A percentile compares a stretch with the other conserved stretches of the same genome.
phyloP scores from a whole-genome alignment of 163 green algal species.

The Chloroidium sp. region DNA sequence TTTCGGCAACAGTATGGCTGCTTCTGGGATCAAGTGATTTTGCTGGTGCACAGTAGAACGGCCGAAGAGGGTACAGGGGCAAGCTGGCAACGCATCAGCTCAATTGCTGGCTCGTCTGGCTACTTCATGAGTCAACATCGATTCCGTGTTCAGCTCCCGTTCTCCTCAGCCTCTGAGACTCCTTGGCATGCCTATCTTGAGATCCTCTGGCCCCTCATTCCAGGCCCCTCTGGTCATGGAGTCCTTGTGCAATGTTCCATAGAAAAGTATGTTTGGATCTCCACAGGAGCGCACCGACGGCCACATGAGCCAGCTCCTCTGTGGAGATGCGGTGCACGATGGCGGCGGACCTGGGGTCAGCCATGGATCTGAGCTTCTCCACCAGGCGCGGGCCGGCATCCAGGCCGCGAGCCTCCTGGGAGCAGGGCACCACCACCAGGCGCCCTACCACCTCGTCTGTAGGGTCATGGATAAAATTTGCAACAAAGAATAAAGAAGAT shows the following conservation, averaged over 20 bases:
- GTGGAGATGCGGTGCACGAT: conserved; percentile 74
- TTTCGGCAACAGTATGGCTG: not conserved
- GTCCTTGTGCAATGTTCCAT: not conserved
- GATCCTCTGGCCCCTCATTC: not conserved
- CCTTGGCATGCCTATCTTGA: not conserved
- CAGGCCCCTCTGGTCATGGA: not conserved
- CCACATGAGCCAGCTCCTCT: conserved; percentile 79
- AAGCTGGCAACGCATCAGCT: conserved; percentile 8
- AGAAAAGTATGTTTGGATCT: not conserved
- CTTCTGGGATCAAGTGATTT: not conserved
- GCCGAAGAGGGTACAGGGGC: conserved; percentile 5
- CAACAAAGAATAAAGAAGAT: too few species aligned
- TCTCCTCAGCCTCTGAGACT: not conserved
- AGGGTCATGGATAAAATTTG: not conserved
- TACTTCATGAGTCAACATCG: not conserved
- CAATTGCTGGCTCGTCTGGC: not conserved
- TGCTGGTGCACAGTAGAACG: not conserved
- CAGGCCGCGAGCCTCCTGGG: conserved; percentile 59
- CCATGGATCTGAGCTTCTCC: conserved; percentile 51
- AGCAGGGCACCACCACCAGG: conserved; percentile 81
- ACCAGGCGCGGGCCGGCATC: conserved; percentile 52
- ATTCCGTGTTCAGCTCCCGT: not conserved
- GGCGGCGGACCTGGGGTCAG: conserved; percentile 62
- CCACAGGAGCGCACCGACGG: conserved; percentile 36
- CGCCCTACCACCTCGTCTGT: conserved; percentile 43